Percentiles rank a stretch among this genome's conserved stretches.
phyloP scores from a whole-genome alignment of 2,329 filamentous ascomycete genomes.

The Phoma sp. region DNA sequence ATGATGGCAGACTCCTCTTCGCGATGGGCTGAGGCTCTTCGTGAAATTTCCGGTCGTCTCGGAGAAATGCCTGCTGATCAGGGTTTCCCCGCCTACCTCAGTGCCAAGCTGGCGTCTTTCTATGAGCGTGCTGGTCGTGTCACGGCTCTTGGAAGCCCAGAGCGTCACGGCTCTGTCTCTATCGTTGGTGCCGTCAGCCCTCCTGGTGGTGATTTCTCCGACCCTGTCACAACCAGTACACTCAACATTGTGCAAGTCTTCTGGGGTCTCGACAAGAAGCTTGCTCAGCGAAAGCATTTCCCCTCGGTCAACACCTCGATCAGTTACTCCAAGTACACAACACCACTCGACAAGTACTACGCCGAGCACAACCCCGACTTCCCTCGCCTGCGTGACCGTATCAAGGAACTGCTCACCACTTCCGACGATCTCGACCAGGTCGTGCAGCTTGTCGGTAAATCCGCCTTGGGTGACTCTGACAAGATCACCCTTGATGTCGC shows the following conservation, averaged over 20 bases:
- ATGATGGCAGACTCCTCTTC: slow-evolving; percentile 99
- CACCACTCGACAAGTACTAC: slow-evolving; percentile 88
- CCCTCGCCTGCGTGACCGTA: slow-evolving; percentile 87
- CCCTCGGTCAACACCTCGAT: slow-evolving; percentile 94
- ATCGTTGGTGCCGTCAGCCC: slow-evolving; percentile 98
- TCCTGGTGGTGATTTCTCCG: slow-evolving; percentile 98
- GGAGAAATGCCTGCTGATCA: slow-evolving; percentile 99
- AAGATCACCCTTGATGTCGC: slow-evolving; percentile 98
- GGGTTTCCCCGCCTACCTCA: slow-evolving; percentile 97
- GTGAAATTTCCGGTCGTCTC: slow-evolving; percentile 97
- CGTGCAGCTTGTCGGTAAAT: slow-evolving; percentile 97
- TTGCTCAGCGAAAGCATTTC: slow-evolving; percentile 98
- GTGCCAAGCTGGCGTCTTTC: slow-evolving; percentile 97
- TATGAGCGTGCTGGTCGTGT: slow-evolving; percentile 97
- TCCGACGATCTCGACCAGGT: slow-evolving; percentile 98
- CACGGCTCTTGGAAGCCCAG: slow-evolving; percentile 83
- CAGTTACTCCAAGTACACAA: slow-evolving; percentile 97
- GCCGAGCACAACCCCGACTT: slow-evolving; percentile 93
- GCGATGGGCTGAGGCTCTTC: slow-evolving; percentile 96
- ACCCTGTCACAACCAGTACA: slow-evolving; percentile 92
- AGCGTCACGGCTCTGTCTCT: slow-evolving; percentile 89
- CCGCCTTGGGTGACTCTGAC: slow-evolving; percentile 91
- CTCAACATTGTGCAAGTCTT: slow-evolving; percentile 98
- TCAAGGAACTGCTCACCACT: slow-evolving; percentile 91
- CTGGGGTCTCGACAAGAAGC: slow-evolving; percentile 99